Evolutionary conservation across 2,329 filamentous ascomycete genomes (phyloP).

Genomic region (Botryosphaeria dothidea): DNA sequence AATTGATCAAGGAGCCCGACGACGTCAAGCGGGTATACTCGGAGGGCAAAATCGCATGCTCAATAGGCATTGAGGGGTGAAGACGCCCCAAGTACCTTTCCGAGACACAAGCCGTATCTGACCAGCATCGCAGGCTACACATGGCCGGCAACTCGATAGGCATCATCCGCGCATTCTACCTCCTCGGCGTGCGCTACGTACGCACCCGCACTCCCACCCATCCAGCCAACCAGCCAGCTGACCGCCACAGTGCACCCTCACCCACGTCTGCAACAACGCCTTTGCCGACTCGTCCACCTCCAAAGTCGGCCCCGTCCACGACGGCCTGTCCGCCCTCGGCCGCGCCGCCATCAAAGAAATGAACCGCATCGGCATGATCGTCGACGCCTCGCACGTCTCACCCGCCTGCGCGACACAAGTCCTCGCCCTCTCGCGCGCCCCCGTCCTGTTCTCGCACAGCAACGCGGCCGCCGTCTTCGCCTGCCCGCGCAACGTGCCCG

Average conservation of each 20-base stretch:
- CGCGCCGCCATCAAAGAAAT: slow-evolving; percentile 35
- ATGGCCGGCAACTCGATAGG: slow-evolving; percentile 38
- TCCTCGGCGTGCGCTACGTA: slow-evolving; percentile 42
- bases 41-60: slow-evolving; percentile 36
- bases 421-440: neutral
- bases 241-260: slow-evolving; percentile 22
- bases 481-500: slow-evolving; percentile 24
- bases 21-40: slow-evolving; percentile 34
- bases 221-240: neutral
- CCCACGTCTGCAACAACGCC: slow-evolving; percentile 26
- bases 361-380: slow-evolving; percentile 38
- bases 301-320: slow-evolving; percentile 15
- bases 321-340: slow-evolving; percentile 25
- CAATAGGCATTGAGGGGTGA: slow-evolving; percentile 43
- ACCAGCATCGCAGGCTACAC: slow-evolving; percentile 24
- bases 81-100: too few relatives aligned
- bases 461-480: neutral
- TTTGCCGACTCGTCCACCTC: slow-evolving; percentile 24
- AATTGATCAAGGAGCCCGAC: slow-evolving; percentile 28
- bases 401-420: neutral
- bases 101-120: too few relatives aligned
- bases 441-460: slow-evolving; percentile 17
- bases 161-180: slow-evolving; percentile 37
- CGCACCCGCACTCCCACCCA: slow-evolving; percentile 17
- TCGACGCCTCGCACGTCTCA: slow-evolving; percentile 13